Evolutionary conservation across 495 filamentous ascomycete genomes (phyloP).

Genomic region (Penicillium salamii): DNA sequence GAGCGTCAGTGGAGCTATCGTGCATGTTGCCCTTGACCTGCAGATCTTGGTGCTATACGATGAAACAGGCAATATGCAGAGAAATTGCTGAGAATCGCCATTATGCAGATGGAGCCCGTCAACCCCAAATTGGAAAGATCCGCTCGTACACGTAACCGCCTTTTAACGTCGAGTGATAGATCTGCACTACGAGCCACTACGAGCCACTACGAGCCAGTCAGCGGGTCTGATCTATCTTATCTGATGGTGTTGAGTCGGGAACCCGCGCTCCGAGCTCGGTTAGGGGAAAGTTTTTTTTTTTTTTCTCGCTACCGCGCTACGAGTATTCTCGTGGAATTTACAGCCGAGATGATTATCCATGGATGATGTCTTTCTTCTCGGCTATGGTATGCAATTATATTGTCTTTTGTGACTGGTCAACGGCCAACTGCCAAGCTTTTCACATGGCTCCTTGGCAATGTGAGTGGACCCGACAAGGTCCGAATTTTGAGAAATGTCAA

Average conservation of each 20-base stretch:
- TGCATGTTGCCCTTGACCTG: not conserved
- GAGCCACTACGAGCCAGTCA: not conserved
- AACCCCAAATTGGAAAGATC: not conserved
- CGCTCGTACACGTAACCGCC: not conserved
- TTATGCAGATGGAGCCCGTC: not conserved
- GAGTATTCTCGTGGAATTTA: not conserved
- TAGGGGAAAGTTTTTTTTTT: not conserved
- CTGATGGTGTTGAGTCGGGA: not conserved
- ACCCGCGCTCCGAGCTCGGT: not conserved
- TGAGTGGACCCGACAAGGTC: not conserved
- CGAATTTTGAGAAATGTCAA: not conserved
- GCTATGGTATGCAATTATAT: no score
- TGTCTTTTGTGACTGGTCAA: not conserved
- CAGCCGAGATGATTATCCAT: not conserved
- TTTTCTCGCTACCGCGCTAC: not conserved
- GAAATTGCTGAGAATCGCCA: not conserved
- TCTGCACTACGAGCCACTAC: not conserved
- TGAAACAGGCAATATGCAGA: not conserved
- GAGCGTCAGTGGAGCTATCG: no score
- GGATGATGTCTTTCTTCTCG: no score
- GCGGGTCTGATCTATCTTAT: not conserved
- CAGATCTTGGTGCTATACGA: not conserved
- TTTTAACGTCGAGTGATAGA: not conserved
- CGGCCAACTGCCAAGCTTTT: not conserved
- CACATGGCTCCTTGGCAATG: not conserved